Base-by-base conservation (phyloP, 345 rosid species). In the Euphorbia tirucalli region DNA sequence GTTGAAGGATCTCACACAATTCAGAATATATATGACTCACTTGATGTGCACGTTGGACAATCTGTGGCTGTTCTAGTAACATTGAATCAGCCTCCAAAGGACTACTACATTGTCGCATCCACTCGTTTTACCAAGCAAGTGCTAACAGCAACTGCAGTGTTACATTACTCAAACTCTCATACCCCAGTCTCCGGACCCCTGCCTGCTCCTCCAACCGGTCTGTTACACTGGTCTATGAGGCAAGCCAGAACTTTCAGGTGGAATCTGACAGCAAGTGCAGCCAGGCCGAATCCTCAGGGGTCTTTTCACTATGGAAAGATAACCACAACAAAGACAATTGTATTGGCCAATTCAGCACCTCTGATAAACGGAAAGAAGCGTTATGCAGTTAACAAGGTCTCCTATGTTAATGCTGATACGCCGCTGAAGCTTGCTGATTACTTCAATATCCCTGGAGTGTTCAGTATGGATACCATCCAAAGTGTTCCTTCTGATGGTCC, bases 271-370 rank as follows among this genome's bases (percentile, higher is more conserved):
- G 89, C 97, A 56, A 93, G 82, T 79, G 97, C 97, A 66, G 97
- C 98, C 24, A 89, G 98, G 74, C 96, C 96, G n/a, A 93, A 93
- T 73, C 98, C 98, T 68, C 97, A 93, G 77, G 98, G 98, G 11
- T 93, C 98, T 0, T 93, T 30, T 80, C 98, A 93, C 64, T 93
- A 93, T 5, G 98, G 98, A 71, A 80, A 55, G 70, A 88, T 93
- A 68, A 65, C 31, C 13, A 41, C 87, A 19, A 83, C 92, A 2
- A 85, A 75, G 81, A 82, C 89, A 14, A 80, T 89, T 28, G 74
- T 85, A 0, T 75, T 91, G 80, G 82, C 87, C n/a, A 93, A 84
- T 70, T 87, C 98, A 14, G 97, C 88, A 22, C 86, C 91, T 56
- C 69, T 89, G 27, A 87, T 93, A 1, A 91, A 86, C 28, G 97